Conservation (phyloP, 75 land plant genomes). For the Chamaecyparis obtusa region DNA sequence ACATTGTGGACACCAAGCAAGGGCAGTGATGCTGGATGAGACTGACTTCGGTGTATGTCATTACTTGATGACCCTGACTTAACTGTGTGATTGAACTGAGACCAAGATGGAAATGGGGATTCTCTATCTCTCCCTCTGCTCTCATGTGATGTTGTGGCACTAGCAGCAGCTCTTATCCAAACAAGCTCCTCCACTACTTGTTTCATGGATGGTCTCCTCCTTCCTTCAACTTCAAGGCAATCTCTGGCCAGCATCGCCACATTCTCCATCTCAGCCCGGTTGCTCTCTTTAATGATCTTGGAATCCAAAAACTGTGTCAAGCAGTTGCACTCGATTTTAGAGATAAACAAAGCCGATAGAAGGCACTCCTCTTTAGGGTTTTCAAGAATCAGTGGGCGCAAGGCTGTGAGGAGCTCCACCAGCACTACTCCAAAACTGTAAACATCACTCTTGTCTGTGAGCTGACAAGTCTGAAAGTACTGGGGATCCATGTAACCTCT, state of each 20-base stretch:
- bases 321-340: background rate
- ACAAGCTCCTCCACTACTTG: background rate
- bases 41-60: no score
- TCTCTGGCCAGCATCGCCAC: background rate
- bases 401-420: slow-evolving; percentile 16
- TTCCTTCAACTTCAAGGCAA: background rate
- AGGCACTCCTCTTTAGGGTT: no score
- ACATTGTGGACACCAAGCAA: no score
- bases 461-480: slow-evolving; percentile 17
- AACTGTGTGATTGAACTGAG: no score
- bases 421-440: slow-evolving; percentile 31
- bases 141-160: no score
- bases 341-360: background rate
- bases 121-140: no score
- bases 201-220: background rate
- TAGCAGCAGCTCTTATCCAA: background rate
- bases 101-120: no score
- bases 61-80: no score
- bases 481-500: slow-evolving; percentile 22
- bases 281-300: background rate
- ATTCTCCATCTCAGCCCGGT: background rate
- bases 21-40: no score
- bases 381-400: background rate
- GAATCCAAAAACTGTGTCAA: background rate
- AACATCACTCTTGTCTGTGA: slow-evolving; percentile 27